Evolutionary conservation across 169 alveolate genomes (phyloP), one percentile per base, ranked within the genome.

Genomic region (Gregarina niphandrodes): DNA sequence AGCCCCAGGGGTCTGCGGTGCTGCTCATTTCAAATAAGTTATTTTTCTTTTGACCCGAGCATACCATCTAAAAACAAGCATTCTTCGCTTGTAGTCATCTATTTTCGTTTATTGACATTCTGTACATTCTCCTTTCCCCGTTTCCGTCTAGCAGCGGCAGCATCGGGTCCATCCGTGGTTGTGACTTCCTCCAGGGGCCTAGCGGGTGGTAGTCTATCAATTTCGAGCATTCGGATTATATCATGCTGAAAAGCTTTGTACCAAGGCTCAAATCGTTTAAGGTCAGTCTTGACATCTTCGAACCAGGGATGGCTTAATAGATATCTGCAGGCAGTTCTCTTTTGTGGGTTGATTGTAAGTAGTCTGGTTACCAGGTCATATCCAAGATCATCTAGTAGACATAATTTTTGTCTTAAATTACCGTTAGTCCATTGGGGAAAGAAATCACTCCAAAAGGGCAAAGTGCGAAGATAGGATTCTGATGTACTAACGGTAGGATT

Each of bases 291-390:
- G n/a, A 26, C 32, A n/a, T 26, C 32, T 9, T 26, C n/a, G 32
- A 26, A 26, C 32, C 32, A 26, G n/a, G 32, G 32, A 26, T 26
- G 32, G n/a, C n/a, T 26, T 26, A 26, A 26, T 26, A 26, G n/a
- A 26, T 9, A 26, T 26, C 32, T 9, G n/a, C 13, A 9, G 32
- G 32, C 32, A 26, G n/a, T n/a, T 26, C 32, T 9, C n/a, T 26
- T n/a, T 9, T 9, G 13, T 9, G 32, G 32, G n/a, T 9, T 9
- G 13, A 26, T 9, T 9, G 13, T 9, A 26, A 26, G 32, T n/a
- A 26, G n/a, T n/a, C n/a, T 26, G 9, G 9, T n/a, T 26, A 26
- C 9, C 9, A 26, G 32, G 9, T 26, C n/a, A 26, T 26, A n/a
- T n/a, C 32, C 32, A 26, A n/a, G 9, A 9, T 26, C 32, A 26